These are phyloP conservation scores for Talaromyces sp. DNA, from an alignment of 2,329 filamentous ascomycete species.

Conservation along the genomic window DNA sequence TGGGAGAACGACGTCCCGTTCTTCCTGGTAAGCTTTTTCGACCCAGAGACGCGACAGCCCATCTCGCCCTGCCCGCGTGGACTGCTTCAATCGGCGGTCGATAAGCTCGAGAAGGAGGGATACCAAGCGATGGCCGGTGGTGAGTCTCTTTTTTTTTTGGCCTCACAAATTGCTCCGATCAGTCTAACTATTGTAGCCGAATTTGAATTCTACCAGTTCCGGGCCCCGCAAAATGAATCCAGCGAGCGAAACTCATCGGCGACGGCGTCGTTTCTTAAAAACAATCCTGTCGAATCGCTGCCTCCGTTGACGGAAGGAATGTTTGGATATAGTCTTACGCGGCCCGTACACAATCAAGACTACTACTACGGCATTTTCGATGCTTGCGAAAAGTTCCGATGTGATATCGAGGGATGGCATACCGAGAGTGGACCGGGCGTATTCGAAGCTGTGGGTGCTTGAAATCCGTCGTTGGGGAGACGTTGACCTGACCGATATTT, in stretches of 20 bases:
- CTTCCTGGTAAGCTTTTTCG: constrained; percentile 76
- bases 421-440: constrained; percentile 91
- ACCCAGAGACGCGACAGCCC: constrained; percentile 68
- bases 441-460: constrained; percentile 69
- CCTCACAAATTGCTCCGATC: neutral
- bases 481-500: constrained; percentile 16
- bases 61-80: constrained; percentile 76
- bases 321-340: constrained; percentile 89
- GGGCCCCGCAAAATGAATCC: constrained; percentile 52
- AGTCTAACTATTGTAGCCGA: constrained; percentile 57
- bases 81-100: constrained; percentile 62
- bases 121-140: constrained; percentile 85
- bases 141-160: constrained; percentile 43
- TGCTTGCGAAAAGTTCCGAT: constrained; percentile 69
- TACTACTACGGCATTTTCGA: constrained; percentile 89
- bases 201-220: constrained; percentile 93
- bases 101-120: constrained; percentile 63
- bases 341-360: constrained; percentile 82
- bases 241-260: constrained; percentile 59
- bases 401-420: constrained; percentile 89
- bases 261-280: constrained; percentile 66
- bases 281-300: constrained; percentile 67
- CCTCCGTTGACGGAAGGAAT: constrained; percentile 84
- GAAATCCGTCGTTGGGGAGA: neutral
- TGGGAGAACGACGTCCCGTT: constrained; percentile 87